A percentile compares a stretch with the other conserved stretches of the same genome.
These are phyloP conservation scores for Magnusiomyces sp. DNA, from an alignment of 1,139 yeast species.

Conservation along the genomic window DNA sequence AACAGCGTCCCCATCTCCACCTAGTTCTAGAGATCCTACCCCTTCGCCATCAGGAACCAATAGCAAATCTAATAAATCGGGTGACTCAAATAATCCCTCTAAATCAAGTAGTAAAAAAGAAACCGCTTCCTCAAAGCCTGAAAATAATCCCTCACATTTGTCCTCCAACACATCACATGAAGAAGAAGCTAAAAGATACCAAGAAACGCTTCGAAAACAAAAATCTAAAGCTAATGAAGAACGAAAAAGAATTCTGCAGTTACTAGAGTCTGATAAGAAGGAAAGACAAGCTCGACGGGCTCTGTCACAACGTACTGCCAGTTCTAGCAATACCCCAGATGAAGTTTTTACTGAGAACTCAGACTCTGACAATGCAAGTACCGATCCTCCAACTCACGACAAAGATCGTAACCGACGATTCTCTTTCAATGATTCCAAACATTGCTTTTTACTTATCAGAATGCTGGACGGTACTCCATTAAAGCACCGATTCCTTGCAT, in stretches of 20 bases:
- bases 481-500: constrained; percentile 36
- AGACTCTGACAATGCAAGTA: too few relatives aligned
- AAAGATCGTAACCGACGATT: neutral
- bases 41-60: too few relatives aligned
- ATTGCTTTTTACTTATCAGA: constrained; percentile 43
- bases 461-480: constrained; percentile 48
- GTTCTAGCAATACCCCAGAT: constrained; percentile 4
- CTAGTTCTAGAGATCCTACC: neutral
- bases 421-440: constrained; percentile 13
- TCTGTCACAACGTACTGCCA: neutral
- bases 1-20: constrained; percentile 1
- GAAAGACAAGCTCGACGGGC: constrained; percentile 33
- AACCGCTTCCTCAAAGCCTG: neutral
- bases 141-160: constrained; percentile 8
- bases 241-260: constrained; percentile 43
- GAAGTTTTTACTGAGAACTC: constrained; percentile 16
- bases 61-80: neutral
- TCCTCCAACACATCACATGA: constrained; percentile 5
- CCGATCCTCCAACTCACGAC: constrained; percentile 5
- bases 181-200: constrained; percentile 27
- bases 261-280: constrained; percentile 43
- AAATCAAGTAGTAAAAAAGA: neutral
- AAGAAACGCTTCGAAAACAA: constrained; percentile 36
- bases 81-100: neutral
- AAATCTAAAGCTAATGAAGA: constrained; percentile 41